These are phyloP conservation scores for Leucoagaricus sp. DNA, from an alignment of 1,284 basidiomycete species.

Conservation along the genomic window DNA sequence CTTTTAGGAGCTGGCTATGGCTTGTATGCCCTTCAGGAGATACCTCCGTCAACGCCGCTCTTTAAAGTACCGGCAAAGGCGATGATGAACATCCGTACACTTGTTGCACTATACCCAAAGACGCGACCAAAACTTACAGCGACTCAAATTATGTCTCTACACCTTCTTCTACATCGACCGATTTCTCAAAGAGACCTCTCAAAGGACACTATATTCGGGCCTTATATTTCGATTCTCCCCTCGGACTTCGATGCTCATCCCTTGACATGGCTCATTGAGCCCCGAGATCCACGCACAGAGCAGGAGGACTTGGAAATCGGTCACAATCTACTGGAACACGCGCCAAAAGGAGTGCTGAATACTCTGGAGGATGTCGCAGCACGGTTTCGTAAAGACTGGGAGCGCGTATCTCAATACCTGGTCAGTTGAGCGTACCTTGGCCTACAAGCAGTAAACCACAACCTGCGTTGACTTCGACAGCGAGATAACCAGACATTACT, in stretches of 20 bases:
- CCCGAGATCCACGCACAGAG: conserved; percentile 3
- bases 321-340: conserved; percentile 10
- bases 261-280: conserved; percentile 64
- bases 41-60: conserved; percentile 52
- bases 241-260: conserved; percentile 73
- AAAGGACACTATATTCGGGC: conserved; percentile 63
- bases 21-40: conserved; percentile 55
- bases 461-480: conserved; percentile 23
- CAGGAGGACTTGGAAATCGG: background rate
- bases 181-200: conserved; percentile 31
- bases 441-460: background rate
- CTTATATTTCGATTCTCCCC: conserved; percentile 78
- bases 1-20: conserved; percentile 67
- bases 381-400: conserved; percentile 65
- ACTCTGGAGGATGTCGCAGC: conserved; percentile 44
- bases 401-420: conserved; percentile 45
- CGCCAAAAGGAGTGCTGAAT: conserved; percentile 5
- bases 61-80: conserved; percentile 71
- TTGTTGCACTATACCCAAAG: conserved; percentile 53
- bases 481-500: conserved; percentile 22
- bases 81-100: conserved; percentile 70
- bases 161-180: conserved; percentile 58
- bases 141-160: conserved; percentile 60
- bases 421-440: conserved; percentile 36
- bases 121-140: conserved; percentile 47